Evolutionary conservation across 345 rosid species (phyloP).

Genomic region (Gossypium mustelinum): DNA sequence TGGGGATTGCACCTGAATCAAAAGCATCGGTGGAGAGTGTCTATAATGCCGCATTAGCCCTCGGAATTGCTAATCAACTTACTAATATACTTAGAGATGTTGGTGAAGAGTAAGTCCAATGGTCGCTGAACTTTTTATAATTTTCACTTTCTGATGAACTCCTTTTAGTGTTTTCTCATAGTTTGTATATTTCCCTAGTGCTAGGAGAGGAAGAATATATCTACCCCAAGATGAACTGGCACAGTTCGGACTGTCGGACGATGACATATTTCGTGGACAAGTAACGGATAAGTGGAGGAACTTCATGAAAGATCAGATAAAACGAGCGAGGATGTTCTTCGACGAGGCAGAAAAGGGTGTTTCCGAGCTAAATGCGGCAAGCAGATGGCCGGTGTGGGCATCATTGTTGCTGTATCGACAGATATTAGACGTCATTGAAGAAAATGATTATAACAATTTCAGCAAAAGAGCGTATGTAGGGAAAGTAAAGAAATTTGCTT

Average conservation of each 20-base stretch:
- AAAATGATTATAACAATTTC: slow-evolving; percentile 48
- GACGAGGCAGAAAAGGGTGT: slow-evolving; percentile 52
- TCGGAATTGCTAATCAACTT: slow-evolving; percentile 55
- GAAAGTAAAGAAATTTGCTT: slow-evolving; percentile 37
- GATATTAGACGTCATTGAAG: slow-evolving; percentile 47
- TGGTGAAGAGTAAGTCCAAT: slow-evolving; percentile 50
- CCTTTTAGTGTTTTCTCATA: neutral
- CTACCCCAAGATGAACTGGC: slow-evolving; percentile 49
- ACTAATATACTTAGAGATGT: slow-evolving; percentile 57
- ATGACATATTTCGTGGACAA: slow-evolving; percentile 41
- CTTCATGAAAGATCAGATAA: slow-evolving; percentile 51
- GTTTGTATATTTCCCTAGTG: slow-evolving; percentile 23
- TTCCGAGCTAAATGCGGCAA: slow-evolving; percentile 36
- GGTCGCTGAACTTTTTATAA: neutral
- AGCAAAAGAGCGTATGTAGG: slow-evolving; percentile 47
- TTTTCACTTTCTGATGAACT: neutral
- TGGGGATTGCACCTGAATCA: slow-evolving; percentile 51
- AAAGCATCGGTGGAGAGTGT: slow-evolving; percentile 46
- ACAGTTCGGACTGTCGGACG: slow-evolving; percentile 35
- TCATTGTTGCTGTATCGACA: slow-evolving; percentile 44
- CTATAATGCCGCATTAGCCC: slow-evolving; percentile 47
- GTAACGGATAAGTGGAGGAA: slow-evolving; percentile 50
- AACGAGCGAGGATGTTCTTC: slow-evolving; percentile 48
- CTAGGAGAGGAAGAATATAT: slow-evolving; percentile 50
- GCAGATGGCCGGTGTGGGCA: slow-evolving; percentile 59